Evolutionary conservation across 495 filamentous ascomycete species (phyloP).

Genomic region (Neohortaea acidophila): DNA sequence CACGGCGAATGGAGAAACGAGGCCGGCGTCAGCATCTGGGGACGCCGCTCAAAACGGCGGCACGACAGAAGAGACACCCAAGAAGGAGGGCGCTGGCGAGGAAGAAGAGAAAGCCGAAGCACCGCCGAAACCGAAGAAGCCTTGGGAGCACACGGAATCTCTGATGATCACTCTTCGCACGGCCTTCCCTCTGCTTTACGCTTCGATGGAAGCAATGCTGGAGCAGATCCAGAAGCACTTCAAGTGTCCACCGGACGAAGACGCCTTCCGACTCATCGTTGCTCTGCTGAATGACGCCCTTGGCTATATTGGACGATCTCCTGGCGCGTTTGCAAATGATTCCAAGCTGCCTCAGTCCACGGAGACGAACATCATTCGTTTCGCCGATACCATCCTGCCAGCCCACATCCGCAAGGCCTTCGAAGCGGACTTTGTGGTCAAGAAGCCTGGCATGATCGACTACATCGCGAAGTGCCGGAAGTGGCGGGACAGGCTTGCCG

Average conservation of each 20-base stretch:
- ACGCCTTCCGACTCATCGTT: slow-evolving; percentile 94
- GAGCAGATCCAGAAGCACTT: slow-evolving; percentile 97
- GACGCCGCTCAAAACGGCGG: slow-evolving; percentile 6
- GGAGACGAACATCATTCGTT: slow-evolving; percentile 88
- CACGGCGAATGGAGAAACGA: slow-evolving; percentile 24
- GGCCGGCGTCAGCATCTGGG: slow-evolving; percentile 25
- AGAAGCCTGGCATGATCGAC: slow-evolving; percentile 88
- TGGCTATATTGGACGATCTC: slow-evolving; percentile 72
- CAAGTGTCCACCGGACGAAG: slow-evolving; percentile 95
- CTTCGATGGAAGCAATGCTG: slow-evolving; percentile 99
- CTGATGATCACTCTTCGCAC: slow-evolving; percentile 89
- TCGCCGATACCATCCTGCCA: slow-evolving; percentile 90
- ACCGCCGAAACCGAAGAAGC: slow-evolving; percentile 44
- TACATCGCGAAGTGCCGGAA: slow-evolving; percentile 94
- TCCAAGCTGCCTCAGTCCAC: slow-evolving; percentile 80
- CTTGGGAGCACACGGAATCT: slow-evolving; percentile 94
- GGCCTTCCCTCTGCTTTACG: slow-evolving; percentile 81
- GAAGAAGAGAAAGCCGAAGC: slow-evolving; percentile 20
- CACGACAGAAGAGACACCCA: slow-evolving; percentile 22
- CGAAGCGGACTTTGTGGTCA: slow-evolving; percentile 83
- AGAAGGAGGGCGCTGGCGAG: slow-evolving; percentile 24
- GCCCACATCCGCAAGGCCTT: slow-evolving; percentile 85
- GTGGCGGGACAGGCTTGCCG: slow-evolving; percentile 96
- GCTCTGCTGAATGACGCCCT: slow-evolving; percentile 90
- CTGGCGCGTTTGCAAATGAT: slow-evolving; percentile 70